Conservation (phyloP, 768 basidiomycete genomes). For the Serpula lacrymans region DNA sequence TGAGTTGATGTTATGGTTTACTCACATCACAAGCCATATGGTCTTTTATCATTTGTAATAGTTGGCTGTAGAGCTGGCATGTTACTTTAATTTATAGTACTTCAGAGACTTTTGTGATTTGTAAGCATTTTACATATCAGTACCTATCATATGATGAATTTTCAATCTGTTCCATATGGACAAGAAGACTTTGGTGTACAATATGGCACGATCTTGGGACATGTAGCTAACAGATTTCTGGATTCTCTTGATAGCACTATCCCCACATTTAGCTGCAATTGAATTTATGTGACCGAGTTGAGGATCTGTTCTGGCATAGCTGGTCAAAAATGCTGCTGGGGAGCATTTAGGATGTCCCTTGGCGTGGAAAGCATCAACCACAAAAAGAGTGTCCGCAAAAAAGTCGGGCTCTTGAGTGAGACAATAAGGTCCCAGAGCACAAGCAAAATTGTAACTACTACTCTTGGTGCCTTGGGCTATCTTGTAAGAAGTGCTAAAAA, state of each 20-base stretch:
- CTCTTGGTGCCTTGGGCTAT: conserved; percentile 25
- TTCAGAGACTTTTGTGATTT: no score
- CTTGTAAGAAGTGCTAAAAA: conserved; percentile 36
- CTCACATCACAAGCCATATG: no score
- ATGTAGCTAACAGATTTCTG: no score
- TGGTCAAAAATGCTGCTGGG: conserved; percentile 22
- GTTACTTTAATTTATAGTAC: no score
- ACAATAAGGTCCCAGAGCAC: no score
- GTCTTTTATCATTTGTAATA: no score
- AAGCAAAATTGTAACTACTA: conserved; percentile 32
- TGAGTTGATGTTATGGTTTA: no score
- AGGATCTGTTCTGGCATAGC: conserved; percentile 19
- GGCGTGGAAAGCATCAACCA: conserved; percentile 28
- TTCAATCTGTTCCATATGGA: conserved; percentile 7
- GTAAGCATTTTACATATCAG: no score
- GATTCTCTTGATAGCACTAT: conserved; percentile 22
- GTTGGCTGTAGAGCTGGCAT: no score
- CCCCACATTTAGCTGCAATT: conserved; percentile 32
- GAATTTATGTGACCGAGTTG: conserved; percentile 20
- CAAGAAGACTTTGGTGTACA: conserved; percentile 9
- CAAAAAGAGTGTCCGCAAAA: conserved; percentile 26
- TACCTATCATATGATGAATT: no score
- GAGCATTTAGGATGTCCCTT: conserved; percentile 28
- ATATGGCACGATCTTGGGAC: no score
- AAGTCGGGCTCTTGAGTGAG: conserved; percentile 24